Conservation (phyloP, 805 yeast genomes). For the Candida orba region DNA sequence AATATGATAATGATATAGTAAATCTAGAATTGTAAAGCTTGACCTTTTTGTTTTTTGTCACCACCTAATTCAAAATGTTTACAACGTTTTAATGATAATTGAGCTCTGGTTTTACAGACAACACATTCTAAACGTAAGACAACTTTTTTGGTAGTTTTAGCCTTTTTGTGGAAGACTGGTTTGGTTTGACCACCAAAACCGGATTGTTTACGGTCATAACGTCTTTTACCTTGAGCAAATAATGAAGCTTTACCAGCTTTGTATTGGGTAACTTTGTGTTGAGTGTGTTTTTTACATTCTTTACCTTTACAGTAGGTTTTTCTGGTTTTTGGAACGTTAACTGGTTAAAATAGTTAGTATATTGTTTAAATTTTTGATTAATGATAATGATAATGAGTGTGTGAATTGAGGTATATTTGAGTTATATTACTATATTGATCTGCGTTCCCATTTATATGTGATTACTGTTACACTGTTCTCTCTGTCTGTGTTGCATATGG, state of each 20-base stretch:
- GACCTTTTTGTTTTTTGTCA: conserved; percentile 99
- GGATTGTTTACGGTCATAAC: conserved; percentile 99
- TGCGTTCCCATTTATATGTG: too few relatives aligned
- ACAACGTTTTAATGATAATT: conserved; percentile 97
- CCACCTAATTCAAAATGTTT: conserved; percentile 99
- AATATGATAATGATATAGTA: conserved; percentile 10
- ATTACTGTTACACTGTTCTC: too few relatives aligned
- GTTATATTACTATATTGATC: too few relatives aligned
- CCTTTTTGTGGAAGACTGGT: conserved; percentile 99
- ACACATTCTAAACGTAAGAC: conserved; percentile 99
- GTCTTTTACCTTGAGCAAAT: conserved; percentile 99
- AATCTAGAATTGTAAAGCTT: conserved; percentile 96
- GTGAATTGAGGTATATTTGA: too few relatives aligned
- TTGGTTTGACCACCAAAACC: conserved; percentile 99
- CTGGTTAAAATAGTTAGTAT: conserved; percentile 39
- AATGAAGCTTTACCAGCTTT: conserved; percentile 99
- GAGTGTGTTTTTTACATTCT: conserved; percentile 98
- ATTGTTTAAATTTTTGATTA: background rate
- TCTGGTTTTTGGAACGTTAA: conserved; percentile 99
- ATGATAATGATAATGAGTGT: background rate
- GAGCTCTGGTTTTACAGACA: conserved; percentile 97
- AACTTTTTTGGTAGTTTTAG: conserved; percentile 99
- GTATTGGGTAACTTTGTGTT: conserved; percentile 99
- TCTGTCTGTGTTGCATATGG: too few relatives aligned
- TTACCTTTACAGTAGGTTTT: conserved; percentile 99